Evolutionary conservation across 2,329 filamentous ascomycete species (phyloP), one percentile per base, ranked within the genome.

Genomic region (Sporothrix curviconia): DNA sequence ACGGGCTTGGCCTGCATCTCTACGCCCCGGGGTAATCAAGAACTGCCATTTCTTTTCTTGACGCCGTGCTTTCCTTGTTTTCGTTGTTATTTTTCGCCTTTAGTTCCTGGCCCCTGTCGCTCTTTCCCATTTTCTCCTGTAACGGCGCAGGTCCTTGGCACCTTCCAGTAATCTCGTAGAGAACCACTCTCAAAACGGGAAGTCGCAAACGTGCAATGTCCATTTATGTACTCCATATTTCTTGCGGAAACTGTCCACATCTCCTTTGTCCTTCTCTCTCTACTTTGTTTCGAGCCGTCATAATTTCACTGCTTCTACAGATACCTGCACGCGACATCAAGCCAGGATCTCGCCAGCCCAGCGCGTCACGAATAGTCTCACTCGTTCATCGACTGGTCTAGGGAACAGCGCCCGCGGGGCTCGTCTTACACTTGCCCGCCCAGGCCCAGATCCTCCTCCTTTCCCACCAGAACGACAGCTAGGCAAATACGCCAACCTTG

Each of bases 321-420:
- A 25, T 28, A n/a, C 22, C 42, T 25, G 19, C 30, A 40, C 34
- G 36, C 50, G 37, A 34, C 37, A 53, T 34, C 17, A 9, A 14
- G n/a, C 15, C 50, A 19, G n/a, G 22, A 42, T 42, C 50, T 39
- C 49, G 49, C 37, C 22, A 52, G 37, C 24, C 50, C n/a, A 43
- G 25, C 37, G 9, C 11, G 25, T 8, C 25, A n/a, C 24, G 4
- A n/a, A n/a, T n/a, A n/a, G 25, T 12, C n/a, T 43, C 25, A 25
- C 39, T 43, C 51, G 51, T 54, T n/a, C 51, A 54, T 54, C 51
- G 37, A 43, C 39, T 34, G 39, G n/a, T 28, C n/a, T 52, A 36
- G 49, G 14, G 8, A n/a, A n/a, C 22, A 52, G 32, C n/a, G 19
- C 19, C 14, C 47, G n/a, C n/a, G n/a, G n/a, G n/a, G n/a, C 39